Conservation (phyloP, 306 rosid genomes). For the Heteromeles arbutifolia region DNA sequence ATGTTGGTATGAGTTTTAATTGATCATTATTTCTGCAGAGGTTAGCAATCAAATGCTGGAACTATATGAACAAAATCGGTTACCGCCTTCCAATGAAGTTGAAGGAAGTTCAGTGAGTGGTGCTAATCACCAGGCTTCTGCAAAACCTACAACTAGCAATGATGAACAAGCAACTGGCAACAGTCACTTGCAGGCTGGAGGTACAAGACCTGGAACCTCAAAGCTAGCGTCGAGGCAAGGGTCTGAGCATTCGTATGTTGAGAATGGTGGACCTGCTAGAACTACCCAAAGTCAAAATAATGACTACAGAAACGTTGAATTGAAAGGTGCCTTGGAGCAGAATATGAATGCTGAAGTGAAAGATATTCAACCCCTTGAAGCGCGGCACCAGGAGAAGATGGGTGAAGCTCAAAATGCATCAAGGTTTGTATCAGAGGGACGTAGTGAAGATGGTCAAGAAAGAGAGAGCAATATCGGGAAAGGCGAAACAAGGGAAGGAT, state of each 20-base stretch:
- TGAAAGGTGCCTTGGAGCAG: conserved; percentile 39
- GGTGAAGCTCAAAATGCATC: conserved; percentile 37
- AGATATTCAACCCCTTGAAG: conserved; percentile 32
- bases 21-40: conserved; percentile 53
- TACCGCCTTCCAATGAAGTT: conserved; percentile 64
- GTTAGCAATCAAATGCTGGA: conserved; percentile 99
- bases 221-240: conserved; percentile 49
- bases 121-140: conserved; percentile 32
- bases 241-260: conserved; percentile 41
- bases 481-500: conserved; percentile 48
- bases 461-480: conserved; percentile 39
- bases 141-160: conserved; percentile 43
- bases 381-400: conserved; percentile 40
- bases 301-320: conserved; percentile 56
- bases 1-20: conserved; percentile 11
- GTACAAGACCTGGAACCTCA: conserved; percentile 46
- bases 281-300: conserved; percentile 43
- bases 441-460: conserved; percentile 50
- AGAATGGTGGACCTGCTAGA: conserved; percentile 39
- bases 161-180: conserved; percentile 55
- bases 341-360: conserved; percentile 48
- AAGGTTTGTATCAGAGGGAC: conserved; percentile 38
- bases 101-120: conserved; percentile 68
- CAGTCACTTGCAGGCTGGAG: conserved; percentile 53
- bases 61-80: conserved; percentile 84